phyloP scores from a whole-genome alignment of 208 protist species.

The Leishmania major region DNA sequence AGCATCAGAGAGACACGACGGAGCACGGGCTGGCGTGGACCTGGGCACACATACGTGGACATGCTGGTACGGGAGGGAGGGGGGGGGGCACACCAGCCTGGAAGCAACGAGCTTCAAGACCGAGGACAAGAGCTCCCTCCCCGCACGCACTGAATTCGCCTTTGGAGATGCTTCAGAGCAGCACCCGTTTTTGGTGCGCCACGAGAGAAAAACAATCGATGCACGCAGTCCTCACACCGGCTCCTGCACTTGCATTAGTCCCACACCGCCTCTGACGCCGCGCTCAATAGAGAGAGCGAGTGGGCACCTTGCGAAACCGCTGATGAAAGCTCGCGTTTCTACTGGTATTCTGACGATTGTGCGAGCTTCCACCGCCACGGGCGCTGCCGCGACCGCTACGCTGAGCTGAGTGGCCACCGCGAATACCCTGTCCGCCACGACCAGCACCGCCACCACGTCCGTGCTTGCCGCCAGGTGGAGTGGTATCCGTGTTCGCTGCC shows the following conservation, averaged over 20 bases:
- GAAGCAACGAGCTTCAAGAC: background rate
- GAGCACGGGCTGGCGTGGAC: background rate
- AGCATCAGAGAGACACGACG: background rate
- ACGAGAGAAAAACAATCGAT: background rate
- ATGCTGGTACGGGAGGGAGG: background rate
- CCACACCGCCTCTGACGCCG: background rate
- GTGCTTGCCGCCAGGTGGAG: background rate
- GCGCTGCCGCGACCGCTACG: background rate
- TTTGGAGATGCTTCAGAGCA: background rate
- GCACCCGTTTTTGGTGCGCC: too few relatives aligned
- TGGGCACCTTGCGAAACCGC: slow-evolving; percentile 39
- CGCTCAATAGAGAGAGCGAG: slow-evolving; percentile 56
- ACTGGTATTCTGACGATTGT: background rate
- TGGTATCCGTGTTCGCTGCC: background rate
- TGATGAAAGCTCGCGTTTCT: slow-evolving; percentile 13
- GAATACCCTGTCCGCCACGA: background rate
- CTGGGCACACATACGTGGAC: background rate
- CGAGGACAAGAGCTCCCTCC: background rate
- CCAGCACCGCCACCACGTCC: slow-evolving; percentile 2
- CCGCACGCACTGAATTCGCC: background rate
- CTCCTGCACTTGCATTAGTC: background rate
- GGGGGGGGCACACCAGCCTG: background rate
- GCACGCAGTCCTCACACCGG: too few relatives aligned
- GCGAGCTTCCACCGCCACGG: background rate
- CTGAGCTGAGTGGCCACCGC: background rate